phyloP scores from a whole-genome alignment of 2,329 filamentous ascomycete species.

The Raffaelea albimanens region DNA sequence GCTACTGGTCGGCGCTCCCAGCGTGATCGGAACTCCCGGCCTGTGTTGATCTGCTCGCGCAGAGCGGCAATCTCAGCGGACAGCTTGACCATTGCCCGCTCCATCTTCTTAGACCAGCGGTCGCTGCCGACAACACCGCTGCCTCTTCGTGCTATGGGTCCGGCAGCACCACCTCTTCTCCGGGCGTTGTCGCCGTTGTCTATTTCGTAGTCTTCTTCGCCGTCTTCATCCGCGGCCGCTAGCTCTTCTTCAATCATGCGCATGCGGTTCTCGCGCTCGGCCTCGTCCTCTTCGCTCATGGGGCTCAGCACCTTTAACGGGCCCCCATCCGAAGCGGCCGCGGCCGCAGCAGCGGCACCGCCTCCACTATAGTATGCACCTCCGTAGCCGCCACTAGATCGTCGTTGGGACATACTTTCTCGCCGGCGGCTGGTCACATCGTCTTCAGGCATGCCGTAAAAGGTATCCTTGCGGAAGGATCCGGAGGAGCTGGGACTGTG shows the following conservation, averaged over 20 bases:
- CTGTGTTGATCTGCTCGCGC: conserved; percentile 77
- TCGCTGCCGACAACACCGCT: not conserved
- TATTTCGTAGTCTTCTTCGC: conserved; percentile 29
- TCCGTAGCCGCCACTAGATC: not conserved
- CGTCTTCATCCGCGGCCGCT: conserved; percentile 29
- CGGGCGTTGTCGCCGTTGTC: conserved; percentile 20
- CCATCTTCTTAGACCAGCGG: conserved; percentile 71
- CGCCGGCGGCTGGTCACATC: not conserved
- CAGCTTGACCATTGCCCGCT: conserved; percentile 77
- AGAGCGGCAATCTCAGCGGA: conserved; percentile 88
- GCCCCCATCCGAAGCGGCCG: conserved; percentile 16
- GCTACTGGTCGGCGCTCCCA: conserved; percentile 55
- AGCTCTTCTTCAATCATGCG: conserved; percentile 24
- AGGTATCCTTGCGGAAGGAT: conserved; percentile 40
- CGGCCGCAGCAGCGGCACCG: not conserved
- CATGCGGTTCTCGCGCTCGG: conserved; percentile 43
- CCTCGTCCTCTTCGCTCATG: conserved; percentile 74
- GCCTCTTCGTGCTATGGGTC: not conserved
- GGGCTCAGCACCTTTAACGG: conserved; percentile 69
- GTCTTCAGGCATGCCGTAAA: conserved; percentile 5
- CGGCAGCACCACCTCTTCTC: not conserved
- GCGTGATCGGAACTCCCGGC: conserved; percentile 60
- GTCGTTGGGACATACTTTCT: conserved; percentile 1
- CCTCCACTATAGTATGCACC: not conserved
- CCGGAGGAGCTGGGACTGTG: conserved; percentile 51